Percentiles rank a stretch among this genome's conserved stretches.
These are phyloP conservation scores for Aspergillus wentii DNA, from an alignment of 495 filamentous ascomycete genomes.

Conservation along the genomic window DNA sequence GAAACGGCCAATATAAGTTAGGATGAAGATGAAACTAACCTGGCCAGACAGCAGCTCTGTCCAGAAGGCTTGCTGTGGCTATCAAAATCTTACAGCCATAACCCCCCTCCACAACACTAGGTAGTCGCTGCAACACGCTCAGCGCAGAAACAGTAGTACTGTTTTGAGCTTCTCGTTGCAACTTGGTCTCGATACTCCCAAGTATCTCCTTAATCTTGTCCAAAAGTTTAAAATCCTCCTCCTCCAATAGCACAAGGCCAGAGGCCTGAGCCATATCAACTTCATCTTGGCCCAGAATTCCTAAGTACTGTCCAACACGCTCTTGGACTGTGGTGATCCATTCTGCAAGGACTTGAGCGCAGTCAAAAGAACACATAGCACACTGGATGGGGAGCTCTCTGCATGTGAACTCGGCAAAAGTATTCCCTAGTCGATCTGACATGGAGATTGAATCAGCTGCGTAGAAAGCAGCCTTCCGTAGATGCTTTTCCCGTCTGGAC, in stretches of 20 bases:
- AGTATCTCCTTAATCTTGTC: conserved; percentile 81
- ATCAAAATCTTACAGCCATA: conserved; percentile 83
- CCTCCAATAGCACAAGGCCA: conserved; percentile 83
- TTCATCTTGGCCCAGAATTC: conserved; percentile 77
- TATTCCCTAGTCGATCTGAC: conserved; percentile 82
- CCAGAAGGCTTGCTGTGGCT: conserved; percentile 84
- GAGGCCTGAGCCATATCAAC: conserved; percentile 73
- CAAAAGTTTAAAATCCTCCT: conserved; percentile 85
- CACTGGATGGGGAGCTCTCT: conserved; percentile 91
- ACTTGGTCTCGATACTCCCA: conserved; percentile 72
- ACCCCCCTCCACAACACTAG: conserved; percentile 60
- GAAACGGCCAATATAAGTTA: conserved; percentile 6
- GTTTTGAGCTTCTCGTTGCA: conserved; percentile 52
- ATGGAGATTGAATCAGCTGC: conserved; percentile 89
- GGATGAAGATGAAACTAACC: conserved; percentile 46
- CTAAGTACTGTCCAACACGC: conserved; percentile 82
- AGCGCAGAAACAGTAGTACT: conserved; percentile 45
- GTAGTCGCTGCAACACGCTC: conserved; percentile 47
- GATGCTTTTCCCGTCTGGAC: conserved; percentile 74
- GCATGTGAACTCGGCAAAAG: conserved; percentile 79
- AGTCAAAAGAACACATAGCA: conserved; percentile 91
- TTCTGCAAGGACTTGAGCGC: conserved; percentile 93
- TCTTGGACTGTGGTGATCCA: conserved; percentile 96
- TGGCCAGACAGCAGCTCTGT: conserved; percentile 89
- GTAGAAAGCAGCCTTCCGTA: conserved; percentile 91